Evolutionary conservation across 805 yeast genomes (phyloP), one percentile per base, ranked within the genome.

Genomic region (Kregervanrija pseudodelftensis): DNA sequence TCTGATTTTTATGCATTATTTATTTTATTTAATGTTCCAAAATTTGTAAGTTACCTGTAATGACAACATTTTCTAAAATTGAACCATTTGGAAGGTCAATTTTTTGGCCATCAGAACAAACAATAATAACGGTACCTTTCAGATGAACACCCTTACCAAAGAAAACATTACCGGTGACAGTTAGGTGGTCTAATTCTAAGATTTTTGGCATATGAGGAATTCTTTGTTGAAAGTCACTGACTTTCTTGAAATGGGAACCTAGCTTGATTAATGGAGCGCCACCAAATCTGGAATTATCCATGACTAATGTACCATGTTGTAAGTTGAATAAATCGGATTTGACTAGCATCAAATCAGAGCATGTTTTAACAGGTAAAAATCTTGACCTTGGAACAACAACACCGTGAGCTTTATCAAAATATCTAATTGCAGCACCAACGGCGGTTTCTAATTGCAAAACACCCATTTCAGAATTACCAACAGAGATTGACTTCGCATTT

Each of bases 11-110:
- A 28, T 39, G n/a, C 33, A 39, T 31, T 33, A 17, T 30, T 30
- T 39, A 39, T 14, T 17, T 3, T 30, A 14, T 15, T 44, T 39
- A 89, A 67, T 90, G 97, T 70, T 90, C 97, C 60, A 90, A 76
- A 58, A 93, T 90, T 59, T 95, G 88, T 68, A 91, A 77, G 70
- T 87, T 89, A 66, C 99, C 99, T 43, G 99, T 91, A 58, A 91
- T 87, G 51, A 91, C 99, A 42, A 91, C 98, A 62, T 93, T 93
- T 67, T 93, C 99, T 59, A 93, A 76, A 44, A 90, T 75, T 11
- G 95, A 79, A 36, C 99, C 99, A 61, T 93, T 90, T 57, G 99
- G 99, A 73, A 93, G 88, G 63, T 93, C 97, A 59, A 93, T 93
- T 71, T 80, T 86, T 64, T 89, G 93, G 49, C 97, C 97, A 61